These are phyloP conservation scores for Peronosclerospora sorghi DNA, from an alignment of 352 stramenopile species.

Conservation along the genomic window DNA sequence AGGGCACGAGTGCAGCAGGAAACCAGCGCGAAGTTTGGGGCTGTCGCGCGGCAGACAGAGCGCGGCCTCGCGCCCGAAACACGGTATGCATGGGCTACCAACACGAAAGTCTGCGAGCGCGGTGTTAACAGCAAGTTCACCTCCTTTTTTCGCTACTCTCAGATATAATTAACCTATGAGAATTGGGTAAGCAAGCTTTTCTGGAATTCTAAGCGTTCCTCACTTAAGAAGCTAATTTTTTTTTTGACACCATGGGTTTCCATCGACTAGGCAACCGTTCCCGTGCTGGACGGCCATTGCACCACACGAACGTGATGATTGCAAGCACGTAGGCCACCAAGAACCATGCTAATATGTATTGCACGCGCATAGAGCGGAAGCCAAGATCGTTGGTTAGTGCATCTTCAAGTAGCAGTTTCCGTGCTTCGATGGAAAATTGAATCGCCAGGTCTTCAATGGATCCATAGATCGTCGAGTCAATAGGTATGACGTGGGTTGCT, in stretches of 20 bases:
- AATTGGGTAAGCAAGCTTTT: too few species aligned
- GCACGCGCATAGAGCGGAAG: slow-evolving; percentile 24
- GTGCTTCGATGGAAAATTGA: slow-evolving; percentile 65
- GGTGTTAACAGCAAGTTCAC: too few species aligned
- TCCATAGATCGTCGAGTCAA: slow-evolving; percentile 66
- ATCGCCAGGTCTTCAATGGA: slow-evolving; percentile 69
- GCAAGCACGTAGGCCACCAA: slow-evolving; percentile 51
- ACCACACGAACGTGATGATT: slow-evolving; percentile 73
- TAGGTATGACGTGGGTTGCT: slow-evolving; percentile 56
- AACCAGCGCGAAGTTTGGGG: slow-evolving; percentile 8
- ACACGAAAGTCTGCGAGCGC: too few species aligned
- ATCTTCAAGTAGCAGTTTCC: slow-evolving; percentile 43
- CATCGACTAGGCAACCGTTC: slow-evolving; percentile 71
- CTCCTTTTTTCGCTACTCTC: too few species aligned
- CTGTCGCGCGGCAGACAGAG: slow-evolving; percentile 7
- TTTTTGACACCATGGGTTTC: slow-evolving; percentile 66
- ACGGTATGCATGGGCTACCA: slow-evolving; percentile 22
- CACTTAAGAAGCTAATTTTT: slow-evolving; percentile 24
- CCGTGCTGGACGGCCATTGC: slow-evolving; percentile 47
- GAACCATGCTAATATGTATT: slow-evolving; percentile 61
- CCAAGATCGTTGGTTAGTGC: slow-evolving; percentile 26
- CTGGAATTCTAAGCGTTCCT: not conserved
- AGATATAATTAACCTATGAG: too few species aligned
- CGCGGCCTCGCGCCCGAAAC: slow-evolving; percentile 19
- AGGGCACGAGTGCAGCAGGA: slow-evolving; percentile 2